A percentile compares a stretch with the other conserved stretches of the same genome.
These are phyloP conservation scores for Kwoniella sp. DNA, from an alignment of 768 basidiomycete genomes.

Conservation along the genomic window DNA sequence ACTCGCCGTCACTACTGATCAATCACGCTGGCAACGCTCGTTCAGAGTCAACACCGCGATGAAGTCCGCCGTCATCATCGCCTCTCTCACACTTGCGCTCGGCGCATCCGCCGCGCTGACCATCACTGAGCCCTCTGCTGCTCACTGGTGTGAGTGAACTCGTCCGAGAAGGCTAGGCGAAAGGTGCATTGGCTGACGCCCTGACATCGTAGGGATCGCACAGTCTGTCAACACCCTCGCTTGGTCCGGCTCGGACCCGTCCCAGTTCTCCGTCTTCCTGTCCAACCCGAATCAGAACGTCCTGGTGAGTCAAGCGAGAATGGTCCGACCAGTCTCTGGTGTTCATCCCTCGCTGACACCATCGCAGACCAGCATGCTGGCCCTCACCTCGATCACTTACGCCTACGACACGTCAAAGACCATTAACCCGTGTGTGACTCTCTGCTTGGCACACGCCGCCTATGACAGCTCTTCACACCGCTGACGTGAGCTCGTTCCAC, in stretches of 20 bases:
- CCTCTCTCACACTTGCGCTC: no score
- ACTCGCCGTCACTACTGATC: no score
- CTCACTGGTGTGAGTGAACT: slow-evolving; percentile 35
- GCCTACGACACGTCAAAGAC: slow-evolving; percentile 23
- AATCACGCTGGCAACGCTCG: no score
- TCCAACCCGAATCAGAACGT: slow-evolving; percentile 24
- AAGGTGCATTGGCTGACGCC: no score
- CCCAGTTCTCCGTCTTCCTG: slow-evolving; percentile 45
- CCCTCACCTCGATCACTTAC: slow-evolving; percentile 18
- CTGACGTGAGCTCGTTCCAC: neutral
- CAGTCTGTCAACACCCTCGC: slow-evolving; percentile 39
- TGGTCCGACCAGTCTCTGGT: neutral
- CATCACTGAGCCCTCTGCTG: slow-evolving; percentile 19
- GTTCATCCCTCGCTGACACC: neutral
- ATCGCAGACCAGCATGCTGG: slow-evolving; percentile 23
- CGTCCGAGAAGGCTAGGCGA: no score
- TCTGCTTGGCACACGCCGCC: neutral
- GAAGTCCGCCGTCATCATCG: slow-evolving; percentile 1
- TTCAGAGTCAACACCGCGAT: no score
- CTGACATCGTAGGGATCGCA: slow-evolving; percentile 29
- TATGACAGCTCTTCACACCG: neutral
- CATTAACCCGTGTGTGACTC: slow-evolving; percentile 38
- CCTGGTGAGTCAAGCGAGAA: slow-evolving; percentile 27
- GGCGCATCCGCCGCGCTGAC: slow-evolving; percentile 20
- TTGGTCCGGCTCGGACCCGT: slow-evolving; percentile 34